phyloP scores from a whole-genome alignment of 176 grass and related monocot species.

The Phragmites australis region DNA sequence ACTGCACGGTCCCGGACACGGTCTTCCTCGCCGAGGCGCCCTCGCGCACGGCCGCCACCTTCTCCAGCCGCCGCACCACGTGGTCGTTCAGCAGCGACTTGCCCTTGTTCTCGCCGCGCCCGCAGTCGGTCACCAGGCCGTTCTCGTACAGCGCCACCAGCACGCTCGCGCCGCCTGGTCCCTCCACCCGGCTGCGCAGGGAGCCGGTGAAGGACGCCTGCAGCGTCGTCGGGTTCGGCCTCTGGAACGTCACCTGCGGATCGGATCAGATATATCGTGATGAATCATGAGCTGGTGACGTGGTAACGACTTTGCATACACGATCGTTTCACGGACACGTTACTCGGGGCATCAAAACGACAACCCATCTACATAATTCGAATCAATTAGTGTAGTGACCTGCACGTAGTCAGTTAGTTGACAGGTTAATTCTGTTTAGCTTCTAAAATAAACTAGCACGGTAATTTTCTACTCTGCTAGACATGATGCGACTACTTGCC shows the following conservation, averaged over 20 bases:
- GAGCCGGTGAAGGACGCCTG: conserved; percentile 73
- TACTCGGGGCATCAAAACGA: background rate
- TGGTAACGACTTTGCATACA: too few species aligned
- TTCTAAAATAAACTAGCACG: background rate
- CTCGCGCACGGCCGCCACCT: conserved; percentile 57
- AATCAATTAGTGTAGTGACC: too few species aligned
- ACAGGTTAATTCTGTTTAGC: too few species aligned
- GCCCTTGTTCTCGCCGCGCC: conserved; percentile 82
- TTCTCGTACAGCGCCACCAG: conserved; percentile 84
- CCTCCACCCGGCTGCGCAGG: conserved; percentile 57
- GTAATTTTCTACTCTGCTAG: background rate
- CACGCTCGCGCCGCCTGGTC: conserved; percentile 56
- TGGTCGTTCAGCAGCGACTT: conserved; percentile 74
- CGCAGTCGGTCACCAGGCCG: conserved; percentile 75
- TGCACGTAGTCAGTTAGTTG: too few species aligned
- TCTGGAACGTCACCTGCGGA: conserved; percentile 62
- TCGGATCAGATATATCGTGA: background rate
- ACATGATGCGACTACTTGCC: too few species aligned
- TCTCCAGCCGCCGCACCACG: conserved; percentile 84
- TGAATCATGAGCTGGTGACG: background rate
- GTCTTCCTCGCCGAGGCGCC: conserved; percentile 66
- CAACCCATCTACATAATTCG: background rate
- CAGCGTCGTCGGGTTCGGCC: conserved; percentile 57
- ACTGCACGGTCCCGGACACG: conserved; percentile 63
- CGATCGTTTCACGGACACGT: background rate